phyloP scores from a whole-genome alignment of 1,139 yeast genomes.

The Geotrichum australiense region DNA sequence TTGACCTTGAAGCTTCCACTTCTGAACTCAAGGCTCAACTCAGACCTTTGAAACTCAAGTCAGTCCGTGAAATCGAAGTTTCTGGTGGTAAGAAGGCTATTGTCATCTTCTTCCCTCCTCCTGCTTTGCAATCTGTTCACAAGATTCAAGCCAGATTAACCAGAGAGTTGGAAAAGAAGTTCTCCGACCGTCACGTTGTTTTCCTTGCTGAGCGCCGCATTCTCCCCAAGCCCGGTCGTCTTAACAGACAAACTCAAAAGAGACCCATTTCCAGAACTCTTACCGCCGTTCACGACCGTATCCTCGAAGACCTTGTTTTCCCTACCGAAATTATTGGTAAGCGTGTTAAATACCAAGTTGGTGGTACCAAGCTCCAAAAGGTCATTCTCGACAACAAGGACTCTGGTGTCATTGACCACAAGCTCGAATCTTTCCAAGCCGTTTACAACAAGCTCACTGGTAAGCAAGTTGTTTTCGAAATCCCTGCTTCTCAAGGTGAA shows the following conservation, averaged over 20 bases:
- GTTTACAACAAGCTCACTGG: constrained; percentile 98
- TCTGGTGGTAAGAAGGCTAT: constrained; percentile 98
- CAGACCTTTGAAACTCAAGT: constrained; percentile 98
- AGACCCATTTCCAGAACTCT: constrained; percentile 99
- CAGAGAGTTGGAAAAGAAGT: constrained; percentile 99
- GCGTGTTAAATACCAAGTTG: constrained; percentile 98
- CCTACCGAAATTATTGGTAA: constrained; percentile 99
- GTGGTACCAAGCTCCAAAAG: constrained; percentile 98
- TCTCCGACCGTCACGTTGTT: constrained; percentile 99
- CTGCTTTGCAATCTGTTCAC: constrained; percentile 90
- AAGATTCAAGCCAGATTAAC: constrained; percentile 87
- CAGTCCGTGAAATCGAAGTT: constrained; percentile 97
- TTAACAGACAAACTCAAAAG: constrained; percentile 90
- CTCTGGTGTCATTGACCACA: constrained; percentile 94
- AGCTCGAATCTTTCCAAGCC: constrained; percentile 99
- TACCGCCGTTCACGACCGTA: constrained; percentile 97
- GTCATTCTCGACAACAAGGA: constrained; percentile 98
- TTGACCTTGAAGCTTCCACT: constrained; percentile 92
- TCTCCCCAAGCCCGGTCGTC: constrained; percentile 80
- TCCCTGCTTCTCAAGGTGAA: constrained; percentile 60
- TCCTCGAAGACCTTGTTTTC: constrained; percentile 98
- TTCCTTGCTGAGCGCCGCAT: constrained; percentile 99
- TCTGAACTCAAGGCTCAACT: constrained; percentile 95
- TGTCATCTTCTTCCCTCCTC: constrained; percentile 97
- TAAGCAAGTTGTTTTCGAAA: constrained; percentile 98